Percentiles rank a stretch among this genome's conserved stretches.
Conservation (phyloP, 1,139 yeast genomes). For the Kodamaea ohmeri region DNA sequence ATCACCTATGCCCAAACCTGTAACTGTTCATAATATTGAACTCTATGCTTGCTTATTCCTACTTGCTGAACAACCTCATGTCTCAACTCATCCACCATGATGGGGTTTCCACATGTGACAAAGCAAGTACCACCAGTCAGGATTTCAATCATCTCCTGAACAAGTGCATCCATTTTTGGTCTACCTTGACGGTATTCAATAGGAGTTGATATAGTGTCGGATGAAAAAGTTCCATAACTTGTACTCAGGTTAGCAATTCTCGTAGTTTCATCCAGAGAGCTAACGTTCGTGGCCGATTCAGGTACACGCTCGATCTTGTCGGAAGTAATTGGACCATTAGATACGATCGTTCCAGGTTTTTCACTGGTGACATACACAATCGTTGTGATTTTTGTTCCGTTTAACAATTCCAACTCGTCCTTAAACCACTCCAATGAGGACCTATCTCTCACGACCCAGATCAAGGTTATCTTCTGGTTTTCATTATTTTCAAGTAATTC, state of each 20-base stretch:
- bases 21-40: conserved; percentile 19
- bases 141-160: conserved; percentile 22
- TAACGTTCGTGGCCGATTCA: too few species aligned
- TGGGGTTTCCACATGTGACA: conserved; percentile 38
- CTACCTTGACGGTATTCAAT: conserved; percentile 30
- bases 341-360: background rate
- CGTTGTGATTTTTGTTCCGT: conserved; percentile 16
- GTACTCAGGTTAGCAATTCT: background rate
- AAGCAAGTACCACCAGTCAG: conserved; percentile 32
- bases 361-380: conserved; percentile 18
- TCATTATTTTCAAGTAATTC: conserved; percentile 12
- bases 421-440: conserved; percentile 21
- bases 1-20: conserved; percentile 19
- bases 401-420: conserved; percentile 19
- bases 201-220: conserved; percentile 14
- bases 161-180: conserved; percentile 26
- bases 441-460: conserved; percentile 23
- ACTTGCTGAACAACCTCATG: conserved; percentile 13
- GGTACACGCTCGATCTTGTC: too few species aligned
- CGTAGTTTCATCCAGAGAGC: background rate
- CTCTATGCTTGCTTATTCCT: conserved; percentile 11
- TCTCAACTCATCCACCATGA: conserved; percentile 25
- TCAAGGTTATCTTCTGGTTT: conserved; percentile 16
- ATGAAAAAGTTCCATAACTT: conserved; percentile 9
- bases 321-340: background rate